Base-by-base conservation (phyloP, 805 yeast species). In the Kluyveromyces lactis region DNA sequence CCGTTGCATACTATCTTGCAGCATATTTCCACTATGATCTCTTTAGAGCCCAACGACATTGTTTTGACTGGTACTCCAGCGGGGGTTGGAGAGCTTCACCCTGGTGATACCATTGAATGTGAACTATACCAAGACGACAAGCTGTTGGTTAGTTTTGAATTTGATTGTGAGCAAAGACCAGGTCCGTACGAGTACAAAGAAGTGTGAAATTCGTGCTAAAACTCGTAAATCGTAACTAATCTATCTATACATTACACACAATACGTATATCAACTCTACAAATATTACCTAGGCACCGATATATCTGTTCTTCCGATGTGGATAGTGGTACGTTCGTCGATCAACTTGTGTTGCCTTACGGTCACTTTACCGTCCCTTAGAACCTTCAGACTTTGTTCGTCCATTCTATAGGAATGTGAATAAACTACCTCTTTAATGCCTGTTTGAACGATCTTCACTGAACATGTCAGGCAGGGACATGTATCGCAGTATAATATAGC, bases 11-110 rank as follows among this genome's bases (percentile, higher is more conserved):
- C 77, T 51, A 80, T 92, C 45, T 67, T 92, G 45, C 72, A 83
- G 40, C 75, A 81, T 38, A 82, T 89, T 77, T 82, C 95, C 4
- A 63, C 79, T n/a, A 79, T 86, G 51, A 90, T 90, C 90, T 86
- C 97, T 3, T 68, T 92, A 42, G 79, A 89, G 52, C 79, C 85
- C 39, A 96, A 96, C 23, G 98, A 92, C 55, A 71, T 92, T 46
- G 79, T 92, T 42, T 69, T 92, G 38, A 92, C 98, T 1, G 98
- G 98, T 13, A 92, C 98, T 1, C 98, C 98, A 33, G 86, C 87
- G 60, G 98, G 98, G 13, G 98, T 92, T n/a, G 96, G 97, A 7
- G 66, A 72, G 18, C 64, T 89, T 26, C 60, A 60, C 4, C 84
- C 95, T 0, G 97, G 97, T 8, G 97, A 92, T 56, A 55, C 59